Conservation (phyloP, 2,329 filamentous ascomycete genomes). For the Botryosphaeria dothidea region DNA sequence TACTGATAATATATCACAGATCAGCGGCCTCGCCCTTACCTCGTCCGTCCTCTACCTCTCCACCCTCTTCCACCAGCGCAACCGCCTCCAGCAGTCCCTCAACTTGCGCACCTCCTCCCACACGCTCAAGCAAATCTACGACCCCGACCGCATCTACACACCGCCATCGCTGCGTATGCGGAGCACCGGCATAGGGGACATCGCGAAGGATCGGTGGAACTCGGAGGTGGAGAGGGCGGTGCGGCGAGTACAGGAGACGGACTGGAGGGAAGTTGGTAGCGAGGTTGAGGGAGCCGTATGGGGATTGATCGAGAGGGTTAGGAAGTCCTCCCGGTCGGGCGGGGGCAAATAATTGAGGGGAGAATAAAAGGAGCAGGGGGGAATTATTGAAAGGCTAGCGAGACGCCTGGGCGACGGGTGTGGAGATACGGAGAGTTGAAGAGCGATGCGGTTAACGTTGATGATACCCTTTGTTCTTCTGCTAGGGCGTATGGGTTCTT, state of each 20-base stretch:
- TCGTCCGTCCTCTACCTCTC: conserved; percentile 44
- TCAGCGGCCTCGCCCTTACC: conserved; percentile 54
- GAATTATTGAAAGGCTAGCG: background rate
- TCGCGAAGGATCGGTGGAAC: conserved; percentile 54
- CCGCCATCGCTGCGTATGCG: conserved; percentile 39
- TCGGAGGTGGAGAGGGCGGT: conserved; percentile 46
- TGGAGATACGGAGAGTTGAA: background rate
- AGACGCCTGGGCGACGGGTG: too few species aligned
- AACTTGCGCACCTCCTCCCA: conserved; percentile 49
- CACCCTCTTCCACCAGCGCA: conserved; percentile 46
- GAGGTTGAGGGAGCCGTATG: conserved; percentile 43
- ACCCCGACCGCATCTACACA: conserved; percentile 43
- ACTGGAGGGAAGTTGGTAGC: conserved; percentile 47
- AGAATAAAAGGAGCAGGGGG: conserved; percentile 20
- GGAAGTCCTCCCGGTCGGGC: background rate
- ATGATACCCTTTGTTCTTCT: conserved; percentile 21
- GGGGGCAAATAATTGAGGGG: conserved; percentile 14
- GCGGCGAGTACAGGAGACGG: conserved; percentile 43
- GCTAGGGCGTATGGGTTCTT: background rate
- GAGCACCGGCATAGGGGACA: conserved; percentile 45
- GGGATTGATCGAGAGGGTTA: conserved; percentile 28
- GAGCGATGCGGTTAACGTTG: background rate
- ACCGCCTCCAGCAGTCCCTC: conserved; percentile 46
- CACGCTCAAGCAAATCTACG: conserved; percentile 46
- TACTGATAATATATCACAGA: too few species aligned